Percentiles rank a stretch among this genome's conserved stretches.
Evolutionary conservation across 345 rosid genomes (phyloP).

Genomic region (Anacardium occidentale): DNA sequence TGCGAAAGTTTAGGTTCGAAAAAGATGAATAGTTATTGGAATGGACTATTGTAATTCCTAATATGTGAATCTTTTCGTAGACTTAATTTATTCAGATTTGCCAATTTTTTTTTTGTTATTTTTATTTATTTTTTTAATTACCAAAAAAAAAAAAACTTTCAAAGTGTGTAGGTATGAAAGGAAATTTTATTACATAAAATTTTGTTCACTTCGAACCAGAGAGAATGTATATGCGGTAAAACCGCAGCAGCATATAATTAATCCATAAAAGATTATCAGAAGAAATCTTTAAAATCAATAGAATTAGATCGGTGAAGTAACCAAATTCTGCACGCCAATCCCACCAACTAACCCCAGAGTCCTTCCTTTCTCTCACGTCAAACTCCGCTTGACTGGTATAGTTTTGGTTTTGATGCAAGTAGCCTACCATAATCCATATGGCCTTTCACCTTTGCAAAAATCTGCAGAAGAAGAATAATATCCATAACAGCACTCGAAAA

Average conservation of each 20-base stretch:
- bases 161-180: not conserved
- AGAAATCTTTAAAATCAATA: not conserved
- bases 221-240: not conserved
- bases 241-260: not conserved
- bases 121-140: no score
- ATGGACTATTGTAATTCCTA: no score
- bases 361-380: conserved; percentile 23
- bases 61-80: no score
- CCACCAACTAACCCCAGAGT: conserved; percentile 27
- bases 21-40: no score
- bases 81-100: no score
- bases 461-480: conserved; percentile 8
- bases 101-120: no score
- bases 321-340: conserved; percentile 47
- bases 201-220: conserved; percentile 1
- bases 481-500: conserved; percentile 7
- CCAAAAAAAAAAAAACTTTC: no score
- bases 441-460: conserved; percentile 11
- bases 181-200: not conserved
- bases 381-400: conserved; percentile 40
- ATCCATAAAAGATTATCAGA: not conserved
- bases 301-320: conserved; percentile 21
- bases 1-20: no score
- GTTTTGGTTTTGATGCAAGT: conserved; percentile 50
- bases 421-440: conserved; percentile 41